These are phyloP conservation scores for Hymenoscyphus fructigenus DNA, from an alignment of 2,329 filamentous ascomycete genomes.

Conservation along the genomic window DNA sequence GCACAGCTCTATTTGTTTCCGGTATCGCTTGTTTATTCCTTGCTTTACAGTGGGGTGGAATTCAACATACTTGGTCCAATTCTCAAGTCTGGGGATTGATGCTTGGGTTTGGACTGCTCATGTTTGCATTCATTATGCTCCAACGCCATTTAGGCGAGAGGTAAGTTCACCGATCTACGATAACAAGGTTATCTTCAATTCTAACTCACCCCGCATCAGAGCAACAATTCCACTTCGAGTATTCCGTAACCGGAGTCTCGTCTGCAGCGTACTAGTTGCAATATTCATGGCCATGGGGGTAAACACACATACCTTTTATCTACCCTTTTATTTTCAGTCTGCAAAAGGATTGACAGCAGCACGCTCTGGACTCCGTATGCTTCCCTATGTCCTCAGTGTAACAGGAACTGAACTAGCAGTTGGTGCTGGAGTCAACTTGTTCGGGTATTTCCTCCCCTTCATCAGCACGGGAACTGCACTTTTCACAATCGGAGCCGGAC, in stretches of 20 bases:
- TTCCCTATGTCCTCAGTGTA: constrained; percentile 24
- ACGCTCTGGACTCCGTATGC: constrained; percentile 26
- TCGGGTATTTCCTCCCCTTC: constrained; percentile 37
- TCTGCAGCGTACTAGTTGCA: neutral
- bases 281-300: constrained; percentile 10
- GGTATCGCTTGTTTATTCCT: constrained; percentile 43
- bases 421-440: constrained; percentile 22
- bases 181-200: too few species aligned
- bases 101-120: constrained; percentile 35
- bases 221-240: constrained; percentile 41
- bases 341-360: constrained; percentile 26
- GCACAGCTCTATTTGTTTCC: constrained; percentile 45
- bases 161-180: constrained; percentile 18
- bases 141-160: constrained; percentile 43
- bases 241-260: constrained; percentile 36
- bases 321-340: constrained; percentile 37
- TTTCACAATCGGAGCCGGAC: constrained; percentile 45
- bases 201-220: constrained; percentile 4
- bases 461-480: constrained; percentile 33
- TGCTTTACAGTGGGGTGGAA: constrained; percentile 47
- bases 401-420: constrained; percentile 9
- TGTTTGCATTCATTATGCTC: constrained; percentile 36
- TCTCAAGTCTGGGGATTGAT: constrained; percentile 43
- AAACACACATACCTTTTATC: constrained; percentile 21
- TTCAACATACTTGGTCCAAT: constrained; percentile 43